Conservation (phyloP, 768 basidiomycete species). For the Tremella mesenterica region DNA sequence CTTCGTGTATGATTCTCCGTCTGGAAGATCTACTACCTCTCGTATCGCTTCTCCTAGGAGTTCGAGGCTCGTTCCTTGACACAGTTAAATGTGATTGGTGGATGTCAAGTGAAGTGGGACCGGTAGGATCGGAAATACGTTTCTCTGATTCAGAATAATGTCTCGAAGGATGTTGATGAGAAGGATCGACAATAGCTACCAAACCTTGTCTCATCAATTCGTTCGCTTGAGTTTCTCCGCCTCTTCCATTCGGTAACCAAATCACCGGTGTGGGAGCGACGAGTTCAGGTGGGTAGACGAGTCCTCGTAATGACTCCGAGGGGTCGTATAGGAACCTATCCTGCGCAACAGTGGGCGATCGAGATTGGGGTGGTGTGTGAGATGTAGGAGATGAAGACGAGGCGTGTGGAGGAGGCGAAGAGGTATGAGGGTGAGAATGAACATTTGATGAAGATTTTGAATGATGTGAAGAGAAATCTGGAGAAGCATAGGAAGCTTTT, state of each 20-base stretch:
- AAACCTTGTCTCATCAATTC: slow-evolving; percentile 66
- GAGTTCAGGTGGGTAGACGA: slow-evolving; percentile 73
- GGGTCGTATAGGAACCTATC: slow-evolving; percentile 63
- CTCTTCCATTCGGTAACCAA: slow-evolving; percentile 70
- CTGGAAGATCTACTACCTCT: too few species aligned
- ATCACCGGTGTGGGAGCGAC: slow-evolving; percentile 69
- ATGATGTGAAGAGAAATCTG: slow-evolving; percentile 1
- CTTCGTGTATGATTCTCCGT: too few species aligned
- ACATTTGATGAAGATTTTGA: not conserved
- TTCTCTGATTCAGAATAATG: too few species aligned
- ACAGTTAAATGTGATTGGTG: too few species aligned
- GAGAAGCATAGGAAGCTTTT: slow-evolving; percentile 39
- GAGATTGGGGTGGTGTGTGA: slow-evolving; percentile 36
- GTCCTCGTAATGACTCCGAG: slow-evolving; percentile 65
- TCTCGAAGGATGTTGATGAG: too few species aligned
- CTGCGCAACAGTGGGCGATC: not conserved
- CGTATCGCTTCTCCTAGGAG: too few species aligned
- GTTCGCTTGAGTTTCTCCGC: slow-evolving; percentile 62
- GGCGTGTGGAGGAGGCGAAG: not conserved
- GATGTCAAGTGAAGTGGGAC: too few species aligned
- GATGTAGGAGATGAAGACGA: slow-evolving; percentile 53
- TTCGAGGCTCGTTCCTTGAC: too few species aligned
- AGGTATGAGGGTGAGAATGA: too few species aligned
- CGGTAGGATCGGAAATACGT: too few species aligned
- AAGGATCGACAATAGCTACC: slow-evolving; percentile 53